Conservation (phyloP, 192 early-diverging fungal species). For the Endogone sp. region DNA sequence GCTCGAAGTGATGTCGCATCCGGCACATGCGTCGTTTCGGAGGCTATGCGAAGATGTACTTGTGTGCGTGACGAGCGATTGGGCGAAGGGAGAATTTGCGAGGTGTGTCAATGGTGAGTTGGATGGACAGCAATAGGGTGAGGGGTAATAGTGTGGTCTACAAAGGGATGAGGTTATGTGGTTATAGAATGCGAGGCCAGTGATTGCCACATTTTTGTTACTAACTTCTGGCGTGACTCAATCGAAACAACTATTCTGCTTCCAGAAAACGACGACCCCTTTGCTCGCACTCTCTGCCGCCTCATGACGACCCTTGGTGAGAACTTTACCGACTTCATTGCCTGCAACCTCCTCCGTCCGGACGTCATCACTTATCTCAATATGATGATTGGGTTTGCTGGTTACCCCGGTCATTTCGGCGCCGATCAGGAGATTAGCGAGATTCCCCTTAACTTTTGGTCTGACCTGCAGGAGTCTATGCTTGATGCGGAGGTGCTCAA, state of each 20-base stretch:
- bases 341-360: conserved; percentile 31
- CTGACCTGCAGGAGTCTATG: conserved; percentile 63
- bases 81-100: conserved; percentile 35
- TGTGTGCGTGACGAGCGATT: conserved; percentile 43
- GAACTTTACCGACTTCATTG: conserved; percentile 50
- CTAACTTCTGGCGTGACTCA: neutral
- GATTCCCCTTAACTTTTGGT: conserved; percentile 72
- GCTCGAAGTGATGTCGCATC: conserved; percentile 44
- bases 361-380: conserved; percentile 40
- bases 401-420: conserved; percentile 66
- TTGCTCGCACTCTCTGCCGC: conserved; percentile 37
- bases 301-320: conserved; percentile 55
- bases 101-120: conserved; percentile 34
- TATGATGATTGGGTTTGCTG: conserved; percentile 61
- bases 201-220: no score
- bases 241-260: neutral
- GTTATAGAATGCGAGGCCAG: neutral
- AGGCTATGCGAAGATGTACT: conserved; percentile 41
- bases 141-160: neutral
- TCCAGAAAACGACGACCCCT: conserved; percentile 45
- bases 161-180: neutral
- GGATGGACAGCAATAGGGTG: neutral
- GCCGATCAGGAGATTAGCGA: conserved; percentile 68
- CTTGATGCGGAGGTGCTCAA: conserved; percentile 38
- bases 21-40: conserved; percentile 26